Evolutionary conservation across 164 flowering plant genomes (phyloP), one percentile per base, ranked within the genome.

Genomic region (Aristolochia fimbriata): DNA sequence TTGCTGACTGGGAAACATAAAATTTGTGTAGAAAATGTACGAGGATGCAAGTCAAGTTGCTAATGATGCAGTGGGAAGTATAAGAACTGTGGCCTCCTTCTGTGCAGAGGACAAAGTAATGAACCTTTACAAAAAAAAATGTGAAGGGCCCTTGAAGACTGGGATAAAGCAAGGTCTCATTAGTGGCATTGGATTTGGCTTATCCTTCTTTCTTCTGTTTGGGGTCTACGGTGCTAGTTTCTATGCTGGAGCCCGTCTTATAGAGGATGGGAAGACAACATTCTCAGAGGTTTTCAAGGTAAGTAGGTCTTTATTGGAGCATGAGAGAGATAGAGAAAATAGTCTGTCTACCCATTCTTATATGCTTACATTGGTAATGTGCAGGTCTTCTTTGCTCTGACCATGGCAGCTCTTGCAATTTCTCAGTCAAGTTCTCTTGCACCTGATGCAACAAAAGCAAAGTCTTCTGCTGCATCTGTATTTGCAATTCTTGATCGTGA

Each of bases 11-110:
- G 37, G 37, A 7, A 37, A 37, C 43, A 3, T 37, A 10, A 37
- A 37, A n/a, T 50, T 37, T 19, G 13, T 63, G 65, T 47, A 69
- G 72, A 60, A 27, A 24, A 61, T 69, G 69, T 70, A 65, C 19
- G 73, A 62, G 56, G 69, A 65, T 52, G 73, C 73, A 30, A 70
- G 73, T 33, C 73, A 70, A 65, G 68, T 70, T 46, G 73, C 73
- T 52, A 70, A 46, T 20, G 73, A 70, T 57, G 73, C 73, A 20
- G 68, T 70, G 9, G 68, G 68, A 24, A 70, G 65, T 52, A 70
- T 70, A 50, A 64, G 73, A 55, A 65, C 73, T 31, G 68, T 70
- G 41, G 73, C 68, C 47, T 64, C 73, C 27, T 70, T 70, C 33
- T 70, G 73, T 45, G 68, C 68, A 9, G 73, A 70, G 47, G 68